These are phyloP conservation scores for Alternaria gaisen DNA, from an alignment of 2,329 filamentous ascomycete species.

Conservation along the genomic window DNA sequence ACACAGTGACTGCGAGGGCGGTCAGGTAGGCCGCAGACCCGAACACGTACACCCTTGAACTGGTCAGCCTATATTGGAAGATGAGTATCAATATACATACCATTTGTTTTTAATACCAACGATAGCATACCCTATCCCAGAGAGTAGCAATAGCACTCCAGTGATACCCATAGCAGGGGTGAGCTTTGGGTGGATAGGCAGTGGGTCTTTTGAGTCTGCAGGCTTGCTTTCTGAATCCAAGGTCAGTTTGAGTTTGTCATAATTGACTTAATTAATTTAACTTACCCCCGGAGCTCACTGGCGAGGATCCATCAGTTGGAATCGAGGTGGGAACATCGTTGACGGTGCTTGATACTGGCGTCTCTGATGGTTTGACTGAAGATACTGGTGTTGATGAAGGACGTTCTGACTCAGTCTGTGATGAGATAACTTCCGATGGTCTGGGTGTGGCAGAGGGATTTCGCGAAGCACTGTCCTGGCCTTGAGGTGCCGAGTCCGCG, in stretches of 20 bases:
- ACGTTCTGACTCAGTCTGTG: conserved; percentile 21
- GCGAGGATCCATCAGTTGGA: conserved; percentile 23
- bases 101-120: conserved; percentile 84
- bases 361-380: conserved; percentile 22
- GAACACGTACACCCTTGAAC: conserved; percentile 60
- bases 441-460: conserved; percentile 28
- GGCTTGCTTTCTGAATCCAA: conserved; percentile 18
- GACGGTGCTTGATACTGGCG: conserved; percentile 17
- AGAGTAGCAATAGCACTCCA: conserved; percentile 77
- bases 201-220: conserved; percentile 35
- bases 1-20: conserved; percentile 76
- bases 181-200: conserved; percentile 77
- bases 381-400: conserved; percentile 22
- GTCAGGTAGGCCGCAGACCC: conserved; percentile 79
- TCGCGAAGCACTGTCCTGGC: conserved; percentile 19
- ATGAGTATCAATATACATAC: conserved; percentile 41
- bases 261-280: background rate
- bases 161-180: conserved; percentile 84
- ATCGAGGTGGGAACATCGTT: conserved; percentile 30
- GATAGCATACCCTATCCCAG: conserved; percentile 75
- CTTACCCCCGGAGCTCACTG: conserved; percentile 34
- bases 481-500: conserved; percentile 22
- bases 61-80: conserved; percentile 23
- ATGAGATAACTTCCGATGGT: conserved; percentile 22
- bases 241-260: conserved; percentile 1